Base-by-base conservation (phyloP, 768 basidiomycete genomes). In the Sarcodon aspratus region DNA sequence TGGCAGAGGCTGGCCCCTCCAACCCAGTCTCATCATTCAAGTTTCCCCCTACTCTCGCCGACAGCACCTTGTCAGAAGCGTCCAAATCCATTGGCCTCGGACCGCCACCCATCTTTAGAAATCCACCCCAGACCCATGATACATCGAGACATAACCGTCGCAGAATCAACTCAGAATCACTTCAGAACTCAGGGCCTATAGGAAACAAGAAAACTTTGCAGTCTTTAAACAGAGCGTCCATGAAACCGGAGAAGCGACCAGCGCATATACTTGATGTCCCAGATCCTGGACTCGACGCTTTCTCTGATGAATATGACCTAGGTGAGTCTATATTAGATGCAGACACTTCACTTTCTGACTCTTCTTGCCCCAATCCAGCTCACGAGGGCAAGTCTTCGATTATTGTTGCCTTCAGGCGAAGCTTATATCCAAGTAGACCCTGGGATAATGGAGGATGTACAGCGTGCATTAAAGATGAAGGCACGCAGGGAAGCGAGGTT, bases 221-320 rank as follows among this genome's bases (percentile, higher is more conserved):
- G 5, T 27, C 21, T 27, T 27, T 5, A 27, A 27, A n/a, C 15
- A 46, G 45, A 46, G 15, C 10, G 45, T 46, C 45, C 2, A 27
- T 34, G 18, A 46, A 31, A 32, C 2, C 9, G 9, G 45, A 46
- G 45, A 34, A 15, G 21, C 45, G 17, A n/a, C 45, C 45, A 6
- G 18, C 13, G 11, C 50, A 52, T 31, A 45, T 52, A 15, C n/a
- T 56, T 33, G 56, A 56, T 27, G 56, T 53, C 10, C 12, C 52
- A 15, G 55, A 56, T 31, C 50, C 55, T 8, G 52, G 50, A 18
- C 48, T 52, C 13, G 13, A 45, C 8, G 50, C 55, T 3, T 82
- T 86, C 63, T 82, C 83, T 1, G 78, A 88, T 52, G 85, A 88
- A 63, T 87, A 85, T 59, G 82, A 87, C 59, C 68, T 87, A 52